Evolutionary conservation across 345 rosid species (phyloP).

Genomic region (Cardamine chenopodiifolia): DNA sequence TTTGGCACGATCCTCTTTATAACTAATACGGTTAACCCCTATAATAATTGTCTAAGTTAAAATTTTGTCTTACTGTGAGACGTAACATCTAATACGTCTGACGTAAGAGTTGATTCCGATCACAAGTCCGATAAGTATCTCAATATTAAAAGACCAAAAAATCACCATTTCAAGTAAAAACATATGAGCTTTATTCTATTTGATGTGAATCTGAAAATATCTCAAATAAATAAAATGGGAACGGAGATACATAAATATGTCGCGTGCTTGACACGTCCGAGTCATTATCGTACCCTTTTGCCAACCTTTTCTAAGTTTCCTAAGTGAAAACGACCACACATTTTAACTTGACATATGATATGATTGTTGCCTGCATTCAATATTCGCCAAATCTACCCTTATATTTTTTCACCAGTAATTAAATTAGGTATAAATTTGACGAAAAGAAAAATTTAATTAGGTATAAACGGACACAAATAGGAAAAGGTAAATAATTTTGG

Average conservation of each 20-base stretch:
- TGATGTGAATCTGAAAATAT: constrained; percentile 17
- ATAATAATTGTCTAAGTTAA: constrained; percentile 1
- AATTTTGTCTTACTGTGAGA: constrained; percentile 7
- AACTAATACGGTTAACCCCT: background rate
- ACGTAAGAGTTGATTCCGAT: constrained; percentile 18
- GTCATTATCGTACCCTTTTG: constrained; percentile 37
- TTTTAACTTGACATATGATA: constrained; percentile 15
- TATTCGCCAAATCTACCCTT: background rate
- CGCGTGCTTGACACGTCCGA: constrained; percentile 32
- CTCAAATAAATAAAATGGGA: background rate
- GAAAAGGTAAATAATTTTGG: background rate
- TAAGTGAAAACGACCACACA: constrained; percentile 32
- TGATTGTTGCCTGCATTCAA: constrained; percentile 22
- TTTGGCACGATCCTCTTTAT: background rate
- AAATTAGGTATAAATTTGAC: background rate
- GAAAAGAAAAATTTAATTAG: background rate
- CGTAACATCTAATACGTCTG: constrained; percentile 17
- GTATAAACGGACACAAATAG: too few species aligned
- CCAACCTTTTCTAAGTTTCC: constrained; percentile 22
- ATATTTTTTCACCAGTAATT: background rate
- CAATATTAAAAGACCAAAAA: background rate
- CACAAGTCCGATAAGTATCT: constrained; percentile 10
- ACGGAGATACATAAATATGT: constrained; percentile 7
- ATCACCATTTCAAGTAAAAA: background rate
- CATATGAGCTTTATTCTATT: background rate